Base-by-base conservation (phyloP, 1,284 basidiomycete genomes). In the Rhodofomes roseus region DNA sequence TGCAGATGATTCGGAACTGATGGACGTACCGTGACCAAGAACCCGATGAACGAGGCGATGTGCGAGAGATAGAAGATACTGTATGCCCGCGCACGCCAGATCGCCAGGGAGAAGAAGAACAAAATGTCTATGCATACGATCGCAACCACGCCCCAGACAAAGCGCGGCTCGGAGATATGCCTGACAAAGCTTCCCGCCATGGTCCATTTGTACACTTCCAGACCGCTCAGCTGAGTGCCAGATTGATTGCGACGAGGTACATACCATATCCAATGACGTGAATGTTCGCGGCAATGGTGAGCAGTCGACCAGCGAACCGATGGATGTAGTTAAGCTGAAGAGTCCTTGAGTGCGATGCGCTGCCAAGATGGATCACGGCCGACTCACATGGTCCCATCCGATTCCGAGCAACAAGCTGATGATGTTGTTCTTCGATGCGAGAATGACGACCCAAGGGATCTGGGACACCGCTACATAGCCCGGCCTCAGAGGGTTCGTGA, bases 291-390 rank as follows among this genome's bases (percentile, higher is more conserved):
- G 81, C 79, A 20, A 91, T 63, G 54, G 92, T 81, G 18, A 87
- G 72, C 44, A 88, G 65, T 41, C 83, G 77, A 12, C 90, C 93
- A 9, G 83, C 74, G 64, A 88, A 86, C 52, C 92, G 87, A 73
- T 95, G 93, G 27, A 93, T 71, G 69, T 86, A 89, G 72, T 93
- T 92, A 36, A 94, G 77, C 84, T 90, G 60, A 20, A 5, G n/a
- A 52, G 34, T n/a, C 20, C 25, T 25, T 34, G 20, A 41, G 37
- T 16, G 18, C 18, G 37, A 3, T 11, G 39, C 8, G 4, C n/a
- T 31, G 9, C 23, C 11, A 43, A 31, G 29, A 31, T 20, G 9
- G 34, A 7, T 16, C 5, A 56, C 2, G 2, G 27, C 22, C 7
- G 7, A 51, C 56, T 2, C 34, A 60, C 59, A 16, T 60, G 54